A percentile compares a stretch with the other conserved stretches of the same genome.
These are phyloP conservation scores for Endothia cerciana DNA, from an alignment of 2,329 filamentous ascomycete genomes.

Conservation along the genomic window DNA sequence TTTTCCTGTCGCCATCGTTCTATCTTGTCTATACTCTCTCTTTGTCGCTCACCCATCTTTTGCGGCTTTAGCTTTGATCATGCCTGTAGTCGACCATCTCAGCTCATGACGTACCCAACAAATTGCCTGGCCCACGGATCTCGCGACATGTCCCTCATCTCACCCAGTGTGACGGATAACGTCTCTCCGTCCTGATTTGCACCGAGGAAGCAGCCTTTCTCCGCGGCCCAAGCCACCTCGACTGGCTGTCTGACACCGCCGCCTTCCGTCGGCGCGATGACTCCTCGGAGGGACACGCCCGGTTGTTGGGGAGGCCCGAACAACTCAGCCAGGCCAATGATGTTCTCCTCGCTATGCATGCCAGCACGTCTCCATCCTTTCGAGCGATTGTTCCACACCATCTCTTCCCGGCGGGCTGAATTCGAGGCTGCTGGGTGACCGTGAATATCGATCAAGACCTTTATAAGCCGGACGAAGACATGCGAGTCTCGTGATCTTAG, in stretches of 20 bases:
- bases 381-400: background rate
- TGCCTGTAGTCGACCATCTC: background rate
- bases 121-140: background rate
- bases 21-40: too few relatives aligned
- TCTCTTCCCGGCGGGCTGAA: background rate
- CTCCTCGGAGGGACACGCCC: background rate
- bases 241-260: background rate
- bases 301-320: background rate
- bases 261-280: background rate
- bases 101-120: slow-evolving; percentile 3
- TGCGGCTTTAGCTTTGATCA: background rate
- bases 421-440: background rate
- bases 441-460: background rate
- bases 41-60: too few relatives aligned
- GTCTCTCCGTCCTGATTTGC: background rate
- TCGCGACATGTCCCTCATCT: background rate
- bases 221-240: background rate
- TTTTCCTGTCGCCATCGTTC: too few relatives aligned
- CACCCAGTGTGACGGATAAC: background rate
- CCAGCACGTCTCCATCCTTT: background rate
- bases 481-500: background rate
- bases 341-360: background rate
- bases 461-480: background rate
- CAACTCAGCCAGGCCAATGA: background rate
- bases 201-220: background rate